A percentile compares a stretch with the other conserved stretches of the same genome.
These are phyloP conservation scores for Avicennia marina DNA, from an alignment of 257 asterid genomes.

Conservation along the genomic window DNA sequence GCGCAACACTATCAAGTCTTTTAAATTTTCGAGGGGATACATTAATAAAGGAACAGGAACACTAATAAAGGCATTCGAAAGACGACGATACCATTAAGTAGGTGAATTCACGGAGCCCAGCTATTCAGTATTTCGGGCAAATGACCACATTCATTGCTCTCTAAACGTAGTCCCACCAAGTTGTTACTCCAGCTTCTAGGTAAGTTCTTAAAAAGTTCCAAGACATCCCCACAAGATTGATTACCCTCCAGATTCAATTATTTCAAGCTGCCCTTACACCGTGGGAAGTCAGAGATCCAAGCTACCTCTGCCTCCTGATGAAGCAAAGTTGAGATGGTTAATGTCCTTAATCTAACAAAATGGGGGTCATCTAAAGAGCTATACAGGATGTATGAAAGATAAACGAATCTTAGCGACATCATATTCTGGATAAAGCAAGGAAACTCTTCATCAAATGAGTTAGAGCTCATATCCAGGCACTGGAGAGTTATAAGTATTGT, in stretches of 20 bases:
- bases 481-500: not conserved
- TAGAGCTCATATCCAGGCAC: not conserved
- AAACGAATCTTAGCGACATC: not conserved
- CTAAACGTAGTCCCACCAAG: not conserved
- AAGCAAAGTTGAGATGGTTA: not conserved
- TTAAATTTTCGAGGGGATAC: not conserved
- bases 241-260: not conserved
- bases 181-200: slow-evolving; percentile 1
- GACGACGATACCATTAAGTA: not conserved
- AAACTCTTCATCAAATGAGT: slow-evolving; percentile 1
- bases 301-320: not conserved
- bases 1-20: not conserved
- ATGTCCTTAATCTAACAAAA: not conserved
- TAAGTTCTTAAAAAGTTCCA: not conserved
- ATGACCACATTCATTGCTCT: not conserved
- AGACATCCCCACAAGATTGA: not conserved
- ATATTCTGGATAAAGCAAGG: slow-evolving; percentile 6
- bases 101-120: not conserved
- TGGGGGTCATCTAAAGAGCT: not conserved
- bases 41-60: not conserved
- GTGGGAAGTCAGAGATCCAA: slow-evolving; percentile 1
- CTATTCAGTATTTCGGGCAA: not conserved
- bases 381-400: not conserved
- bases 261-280: not conserved
- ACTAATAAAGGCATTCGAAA: not conserved